These are phyloP conservation scores for Penicillium paneum DNA, from an alignment of 2,329 filamentous ascomycete species.

Conservation along the genomic window DNA sequence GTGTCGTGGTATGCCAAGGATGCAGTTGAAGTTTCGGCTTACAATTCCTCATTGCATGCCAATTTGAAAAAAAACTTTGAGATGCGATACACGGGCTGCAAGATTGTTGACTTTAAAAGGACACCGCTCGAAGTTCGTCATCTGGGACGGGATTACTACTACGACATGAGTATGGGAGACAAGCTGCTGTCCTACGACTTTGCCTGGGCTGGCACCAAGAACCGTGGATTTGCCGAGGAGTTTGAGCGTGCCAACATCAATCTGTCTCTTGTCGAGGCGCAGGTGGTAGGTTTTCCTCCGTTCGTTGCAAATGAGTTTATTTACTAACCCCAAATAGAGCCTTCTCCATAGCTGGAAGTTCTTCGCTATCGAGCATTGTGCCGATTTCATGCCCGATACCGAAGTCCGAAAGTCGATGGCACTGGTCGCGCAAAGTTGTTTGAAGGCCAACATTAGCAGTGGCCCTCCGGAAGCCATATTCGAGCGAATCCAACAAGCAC, in stretches of 20 bases:
- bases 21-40: conserved; percentile 73
- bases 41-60: conserved; percentile 81
- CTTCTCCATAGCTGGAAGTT: conserved; percentile 89
- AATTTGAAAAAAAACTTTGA: conserved; percentile 85
- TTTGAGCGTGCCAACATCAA: conserved; percentile 86
- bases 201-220: conserved; percentile 66
- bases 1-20: conserved; percentile 77
- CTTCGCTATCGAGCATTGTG: conserved; percentile 77
- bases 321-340: conserved; percentile 48
- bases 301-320: conserved; percentile 22
- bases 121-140: conserved; percentile 63
- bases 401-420: conserved; percentile 67
- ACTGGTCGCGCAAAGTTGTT: conserved; percentile 71
- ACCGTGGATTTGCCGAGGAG: conserved; percentile 75
- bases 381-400: conserved; percentile 53
- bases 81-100: conserved; percentile 69
- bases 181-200: conserved; percentile 73
- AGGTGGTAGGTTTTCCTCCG: conserved; percentile 62
- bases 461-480: conserved; percentile 80
- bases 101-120: conserved; percentile 75
- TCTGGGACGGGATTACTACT: conserved; percentile 77
- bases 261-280: conserved; percentile 84
- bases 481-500: conserved; percentile 67
- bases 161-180: conserved; percentile 72
- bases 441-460: conserved; percentile 70